Conservation (phyloP, 1,139 yeast genomes). For the Hyphopichia wangnamkhiaoensis region DNA sequence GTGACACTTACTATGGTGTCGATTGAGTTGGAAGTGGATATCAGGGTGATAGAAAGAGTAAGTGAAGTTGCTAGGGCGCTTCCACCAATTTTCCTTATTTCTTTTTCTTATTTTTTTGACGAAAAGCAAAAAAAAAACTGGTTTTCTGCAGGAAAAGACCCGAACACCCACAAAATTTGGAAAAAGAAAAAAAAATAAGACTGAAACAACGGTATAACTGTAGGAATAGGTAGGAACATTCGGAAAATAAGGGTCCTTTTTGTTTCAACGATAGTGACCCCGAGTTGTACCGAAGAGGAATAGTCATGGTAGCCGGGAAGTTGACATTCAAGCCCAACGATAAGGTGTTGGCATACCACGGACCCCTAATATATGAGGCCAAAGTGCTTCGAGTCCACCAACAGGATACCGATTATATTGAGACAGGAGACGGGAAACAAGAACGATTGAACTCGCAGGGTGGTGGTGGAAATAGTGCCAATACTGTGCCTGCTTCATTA, state of each 20-base stretch:
- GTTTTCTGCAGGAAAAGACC: not conserved
- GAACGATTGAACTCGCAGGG: not conserved
- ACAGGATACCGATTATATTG: conserved; percentile 46
- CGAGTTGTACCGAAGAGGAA: no score
- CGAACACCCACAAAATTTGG: not conserved
- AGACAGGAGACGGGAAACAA: conserved; percentile 9
- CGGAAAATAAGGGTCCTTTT: no score
- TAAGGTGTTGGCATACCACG: conserved; percentile 81
- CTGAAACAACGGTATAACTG: no score
- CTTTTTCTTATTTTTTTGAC: conserved; percentile 2
- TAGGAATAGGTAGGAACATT: no score
- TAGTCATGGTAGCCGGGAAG: not conserved
- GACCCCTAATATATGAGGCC: conserved; percentile 89
- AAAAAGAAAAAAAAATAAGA: not conserved
- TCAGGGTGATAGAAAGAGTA: no score
- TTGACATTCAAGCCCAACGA: conserved; percentile 32
- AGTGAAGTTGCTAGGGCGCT: not conserved
- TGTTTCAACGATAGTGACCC: no score
- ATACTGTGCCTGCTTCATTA: conserved; percentile 47
- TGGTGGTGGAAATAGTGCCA: not conserved
- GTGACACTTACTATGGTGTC: no score
- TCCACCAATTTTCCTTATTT: not conserved
- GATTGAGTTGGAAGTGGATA: no score
- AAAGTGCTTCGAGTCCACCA: conserved; percentile 68
- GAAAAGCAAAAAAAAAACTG: not conserved